Evolutionary conservation across 768 basidiomycete genomes (phyloP), one percentile per base, ranked within the genome.

Genomic region (Cubamyces lactineus): DNA sequence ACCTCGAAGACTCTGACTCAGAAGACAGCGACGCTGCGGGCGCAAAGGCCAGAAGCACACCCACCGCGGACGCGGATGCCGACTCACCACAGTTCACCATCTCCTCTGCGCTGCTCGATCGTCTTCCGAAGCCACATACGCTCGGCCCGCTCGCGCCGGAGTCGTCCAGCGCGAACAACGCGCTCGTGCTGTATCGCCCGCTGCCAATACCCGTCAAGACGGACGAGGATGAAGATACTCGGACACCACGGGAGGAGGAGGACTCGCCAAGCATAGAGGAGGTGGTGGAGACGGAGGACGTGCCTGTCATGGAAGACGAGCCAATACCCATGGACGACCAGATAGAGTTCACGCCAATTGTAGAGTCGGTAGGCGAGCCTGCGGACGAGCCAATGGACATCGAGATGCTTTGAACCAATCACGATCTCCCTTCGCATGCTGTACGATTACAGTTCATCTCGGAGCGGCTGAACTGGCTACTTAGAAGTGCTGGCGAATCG

Each of bases 1-100:
- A 78, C 43, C 80, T 84, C 41, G 78, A 80, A 41, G 76, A 79
- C 55, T 62, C 76, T 1, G 76, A 80, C 30, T 71, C 74, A 21
- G 74, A 64, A 19, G 71, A 75, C 9, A 52, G 65, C 21, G 42
- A 50, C 21, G 40, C 17, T 21, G 24, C 53, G 21, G 19, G 26
- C 38, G 16, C 60, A 28, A 28, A 24, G 42, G 38, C 48, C 41
- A 47, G 28, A 13, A 17, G 55, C 43, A n/a, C 38, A 30, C 19
- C 45, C 45, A 2, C 42, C 28, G 46, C 26, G 39, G 52, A 51
- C 52, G 47, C 75, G 5, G 74, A 78, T 24, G 72, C 74, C 23
- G 72, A 55, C 24, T 65, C 73, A 9, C 50, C 67, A 15, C 41
- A 43, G 3, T 55, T 68, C 51, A 46, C 50, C 30, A 67, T 72